These are phyloP conservation scores for Lumnitzera racemosa DNA, from an alignment of 345 rosid genomes.

Conservation along the genomic window DNA sequence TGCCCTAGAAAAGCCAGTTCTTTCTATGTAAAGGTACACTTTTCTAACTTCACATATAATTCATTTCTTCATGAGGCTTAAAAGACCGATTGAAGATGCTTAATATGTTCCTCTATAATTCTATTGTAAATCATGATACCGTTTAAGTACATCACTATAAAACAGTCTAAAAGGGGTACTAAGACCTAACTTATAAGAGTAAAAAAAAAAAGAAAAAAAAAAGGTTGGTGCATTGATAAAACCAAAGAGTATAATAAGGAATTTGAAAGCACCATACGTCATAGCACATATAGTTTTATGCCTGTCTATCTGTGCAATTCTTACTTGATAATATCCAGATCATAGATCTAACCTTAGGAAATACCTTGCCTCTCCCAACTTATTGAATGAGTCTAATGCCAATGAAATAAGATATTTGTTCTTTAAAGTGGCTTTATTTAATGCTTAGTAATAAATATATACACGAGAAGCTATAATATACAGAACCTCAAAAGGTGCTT, in stretches of 20 bases:
- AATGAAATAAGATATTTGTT: background rate
- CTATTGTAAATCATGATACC: too few relatives aligned
- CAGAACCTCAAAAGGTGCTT: background rate
- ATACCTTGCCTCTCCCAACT: background rate
- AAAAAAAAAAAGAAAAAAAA: background rate
- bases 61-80: too few relatives aligned
- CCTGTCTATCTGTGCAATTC: background rate
- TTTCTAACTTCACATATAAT: too few relatives aligned
- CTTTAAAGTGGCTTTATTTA: background rate
- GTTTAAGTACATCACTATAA: background rate
- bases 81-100: too few relatives aligned
- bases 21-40: too few relatives aligned
- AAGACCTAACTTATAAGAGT: background rate
- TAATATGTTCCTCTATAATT: too few relatives aligned
- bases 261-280: background rate
- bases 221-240: background rate
- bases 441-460: background rate
- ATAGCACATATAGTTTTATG: background rate
- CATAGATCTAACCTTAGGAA: conserved; percentile 5
- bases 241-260: conserved; percentile 2
- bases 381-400: background rate
- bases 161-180: background rate
- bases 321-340: background rate
- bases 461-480: background rate
- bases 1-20: too few relatives aligned